phyloP scores from a whole-genome alignment of 805 yeast genomes.

The Phaffomyces antillensis region DNA sequence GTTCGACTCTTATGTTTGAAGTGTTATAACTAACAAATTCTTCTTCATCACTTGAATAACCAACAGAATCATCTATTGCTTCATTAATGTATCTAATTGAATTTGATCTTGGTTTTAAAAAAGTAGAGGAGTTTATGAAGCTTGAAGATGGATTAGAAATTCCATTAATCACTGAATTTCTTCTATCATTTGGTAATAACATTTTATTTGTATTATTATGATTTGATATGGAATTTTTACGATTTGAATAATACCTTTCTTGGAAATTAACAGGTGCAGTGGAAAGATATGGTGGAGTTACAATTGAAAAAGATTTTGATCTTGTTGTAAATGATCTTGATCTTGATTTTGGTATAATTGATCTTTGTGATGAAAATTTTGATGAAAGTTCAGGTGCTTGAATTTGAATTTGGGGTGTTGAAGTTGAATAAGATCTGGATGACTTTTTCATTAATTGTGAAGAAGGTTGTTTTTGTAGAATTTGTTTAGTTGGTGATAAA shows the following conservation, averaged over 20 bases:
- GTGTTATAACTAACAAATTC: slow-evolving; percentile 10
- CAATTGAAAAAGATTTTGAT: slow-evolving; percentile 12
- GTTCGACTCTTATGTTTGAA: slow-evolving; percentile 13
- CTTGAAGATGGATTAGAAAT: background rate
- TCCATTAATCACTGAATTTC: slow-evolving; percentile 3
- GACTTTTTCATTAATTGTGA: slow-evolving; percentile 4
- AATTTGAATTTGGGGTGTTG: background rate
- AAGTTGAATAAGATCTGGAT: slow-evolving; percentile 5
- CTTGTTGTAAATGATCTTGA: slow-evolving; percentile 8
- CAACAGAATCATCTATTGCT: slow-evolving; percentile 4
- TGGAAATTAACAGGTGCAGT: slow-evolving; percentile 9
- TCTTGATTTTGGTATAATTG: slow-evolving; percentile 1
- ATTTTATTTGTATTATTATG: background rate
- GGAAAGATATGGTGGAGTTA: slow-evolving; percentile 9
- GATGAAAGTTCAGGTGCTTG: background rate
- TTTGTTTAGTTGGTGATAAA: background rate
- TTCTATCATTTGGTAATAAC: slow-evolving; percentile 3
- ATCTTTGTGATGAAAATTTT: background rate
- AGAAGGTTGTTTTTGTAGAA: background rate
- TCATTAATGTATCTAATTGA: slow-evolving; percentile 8
- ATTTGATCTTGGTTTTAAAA: slow-evolving; percentile 10
- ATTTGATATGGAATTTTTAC: slow-evolving; percentile 10
- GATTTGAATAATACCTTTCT: slow-evolving; percentile 10
- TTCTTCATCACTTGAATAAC: slow-evolving; percentile 6
- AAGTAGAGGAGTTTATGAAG: background rate